A percentile compares a stretch with the other conserved stretches of the same genome.
These are phyloP conservation scores for Backusella mclennaniae DNA, from an alignment of 192 early-diverging fungal genomes.

Conservation along the genomic window DNA sequence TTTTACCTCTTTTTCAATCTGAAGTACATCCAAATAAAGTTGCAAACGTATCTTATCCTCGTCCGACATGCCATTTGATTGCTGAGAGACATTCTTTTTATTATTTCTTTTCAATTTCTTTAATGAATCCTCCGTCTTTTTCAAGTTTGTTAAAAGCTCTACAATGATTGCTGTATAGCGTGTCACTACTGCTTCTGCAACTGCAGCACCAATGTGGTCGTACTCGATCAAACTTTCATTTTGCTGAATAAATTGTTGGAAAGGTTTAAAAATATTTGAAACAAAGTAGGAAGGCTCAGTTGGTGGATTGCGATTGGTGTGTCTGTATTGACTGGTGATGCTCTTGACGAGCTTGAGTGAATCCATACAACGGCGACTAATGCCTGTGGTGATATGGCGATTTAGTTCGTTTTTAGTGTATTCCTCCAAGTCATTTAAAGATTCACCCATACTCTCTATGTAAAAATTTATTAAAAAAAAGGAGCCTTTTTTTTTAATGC, in stretches of 20 bases:
- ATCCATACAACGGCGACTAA: slow-evolving; percentile 50
- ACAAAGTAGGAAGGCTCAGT: slow-evolving; percentile 52
- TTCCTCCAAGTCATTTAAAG: slow-evolving; percentile 12
- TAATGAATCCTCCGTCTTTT: slow-evolving; percentile 45
- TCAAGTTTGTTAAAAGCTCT: slow-evolving; percentile 37
- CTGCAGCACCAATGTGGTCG: slow-evolving; percentile 28
- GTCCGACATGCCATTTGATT: slow-evolving; percentile 38
- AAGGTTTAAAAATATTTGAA: slow-evolving; percentile 45
- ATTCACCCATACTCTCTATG: slow-evolving; percentile 30
- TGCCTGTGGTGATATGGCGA: slow-evolving; percentile 34
- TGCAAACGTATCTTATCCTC: slow-evolving; percentile 60
- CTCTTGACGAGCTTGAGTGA: slow-evolving; percentile 36
- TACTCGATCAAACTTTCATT: slow-evolving; percentile 32
- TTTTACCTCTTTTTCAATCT: slow-evolving; percentile 52
- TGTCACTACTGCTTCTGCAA: slow-evolving; percentile 42
- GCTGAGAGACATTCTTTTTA: slow-evolving; percentile 8
- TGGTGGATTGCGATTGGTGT: slow-evolving; percentile 44
- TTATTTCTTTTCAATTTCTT: slow-evolving; percentile 40
- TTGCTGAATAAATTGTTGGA: slow-evolving; percentile 26
- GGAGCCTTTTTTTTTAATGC: neutral
- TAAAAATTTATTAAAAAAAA: neutral
- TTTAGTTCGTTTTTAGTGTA: slow-evolving; percentile 40
- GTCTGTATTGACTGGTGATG: slow-evolving; percentile 40
- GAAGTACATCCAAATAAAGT: slow-evolving; percentile 48
- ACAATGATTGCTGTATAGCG: slow-evolving; percentile 35